Evolutionary conservation across 2,329 filamentous ascomycete genomes (phyloP).

Genomic region (Lachnellula arida): DNA sequence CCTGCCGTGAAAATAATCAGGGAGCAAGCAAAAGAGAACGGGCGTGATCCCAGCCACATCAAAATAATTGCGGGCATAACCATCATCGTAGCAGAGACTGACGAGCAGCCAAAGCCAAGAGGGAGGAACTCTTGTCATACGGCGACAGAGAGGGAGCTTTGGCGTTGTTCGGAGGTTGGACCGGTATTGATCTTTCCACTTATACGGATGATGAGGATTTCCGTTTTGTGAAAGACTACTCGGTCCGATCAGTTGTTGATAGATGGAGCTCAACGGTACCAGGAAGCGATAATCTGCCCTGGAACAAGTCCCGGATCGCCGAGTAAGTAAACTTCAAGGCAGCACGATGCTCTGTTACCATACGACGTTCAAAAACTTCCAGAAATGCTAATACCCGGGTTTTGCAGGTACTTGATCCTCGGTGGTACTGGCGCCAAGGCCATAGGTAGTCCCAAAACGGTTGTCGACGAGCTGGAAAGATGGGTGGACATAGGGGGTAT

Average conservation of each 20-base stretch:
- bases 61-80: conserved; percentile 10
- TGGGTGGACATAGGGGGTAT: conserved; percentile 11
- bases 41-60: conserved; percentile 47
- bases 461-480: conserved; percentile 11
- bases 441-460: conserved; percentile 7
- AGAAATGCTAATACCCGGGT: too few species aligned
- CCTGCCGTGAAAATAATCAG: neutral
- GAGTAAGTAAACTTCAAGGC: neutral
- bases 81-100: conserved; percentile 57
- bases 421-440: conserved; percentile 2
- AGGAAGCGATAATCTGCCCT: conserved; percentile 49
- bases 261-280: conserved; percentile 52
- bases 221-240: conserved; percentile 39
- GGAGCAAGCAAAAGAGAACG: conserved; percentile 41
- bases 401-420: neutral
- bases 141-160: conserved; percentile 60
- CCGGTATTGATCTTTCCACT: conserved; percentile 52
- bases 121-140: conserved; percentile 54
- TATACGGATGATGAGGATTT: conserved; percentile 15
- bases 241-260: conserved; percentile 34
- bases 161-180: conserved; percentile 70
- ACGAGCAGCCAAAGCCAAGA: conserved; percentile 62
- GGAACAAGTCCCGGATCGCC: conserved; percentile 60
- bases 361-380: too few species aligned
- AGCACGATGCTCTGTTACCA: too few species aligned